Evolutionary conservation across 192 early-diverging fungal genomes (phyloP).

Genomic region (Anaeromyces robustus): DNA sequence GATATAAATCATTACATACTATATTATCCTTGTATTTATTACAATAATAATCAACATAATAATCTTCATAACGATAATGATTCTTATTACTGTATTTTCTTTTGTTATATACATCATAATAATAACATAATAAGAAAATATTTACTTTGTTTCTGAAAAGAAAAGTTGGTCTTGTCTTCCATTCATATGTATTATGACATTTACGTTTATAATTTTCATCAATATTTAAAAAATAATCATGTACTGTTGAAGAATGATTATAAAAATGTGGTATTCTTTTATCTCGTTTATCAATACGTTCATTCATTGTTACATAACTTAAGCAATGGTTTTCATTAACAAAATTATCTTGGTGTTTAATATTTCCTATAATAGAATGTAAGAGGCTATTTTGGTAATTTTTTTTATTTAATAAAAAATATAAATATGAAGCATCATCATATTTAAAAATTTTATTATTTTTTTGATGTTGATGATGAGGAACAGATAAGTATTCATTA

Average conservation of each 20-base stretch:
- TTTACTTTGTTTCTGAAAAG: background rate
- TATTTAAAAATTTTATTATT: background rate
- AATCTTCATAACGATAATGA: too few species aligned
- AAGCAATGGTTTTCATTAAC: background rate
- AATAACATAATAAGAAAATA: background rate
- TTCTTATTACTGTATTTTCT: background rate
- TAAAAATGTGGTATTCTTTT: background rate
- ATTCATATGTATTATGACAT: background rate
- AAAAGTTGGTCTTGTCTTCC: background rate
- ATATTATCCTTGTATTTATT: too few species aligned
- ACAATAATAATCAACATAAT: too few species aligned
- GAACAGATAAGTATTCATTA: too few species aligned
- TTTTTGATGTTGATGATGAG: too few species aligned
- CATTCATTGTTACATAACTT: background rate
- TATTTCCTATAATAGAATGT: background rate
- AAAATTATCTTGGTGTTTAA: background rate
- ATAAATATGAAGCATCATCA: background rate
- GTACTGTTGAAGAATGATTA: background rate
- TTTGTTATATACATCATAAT: background rate
- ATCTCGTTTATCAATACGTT: background rate
- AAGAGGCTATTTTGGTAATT: background rate
- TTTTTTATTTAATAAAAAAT: background rate
- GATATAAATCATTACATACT: too few species aligned
- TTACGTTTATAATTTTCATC: background rate
- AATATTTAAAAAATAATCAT: background rate